These are phyloP conservation scores for Nakaseomyces sp. DNA, from an alignment of 1,139 yeast genomes.

Conservation along the genomic window DNA sequence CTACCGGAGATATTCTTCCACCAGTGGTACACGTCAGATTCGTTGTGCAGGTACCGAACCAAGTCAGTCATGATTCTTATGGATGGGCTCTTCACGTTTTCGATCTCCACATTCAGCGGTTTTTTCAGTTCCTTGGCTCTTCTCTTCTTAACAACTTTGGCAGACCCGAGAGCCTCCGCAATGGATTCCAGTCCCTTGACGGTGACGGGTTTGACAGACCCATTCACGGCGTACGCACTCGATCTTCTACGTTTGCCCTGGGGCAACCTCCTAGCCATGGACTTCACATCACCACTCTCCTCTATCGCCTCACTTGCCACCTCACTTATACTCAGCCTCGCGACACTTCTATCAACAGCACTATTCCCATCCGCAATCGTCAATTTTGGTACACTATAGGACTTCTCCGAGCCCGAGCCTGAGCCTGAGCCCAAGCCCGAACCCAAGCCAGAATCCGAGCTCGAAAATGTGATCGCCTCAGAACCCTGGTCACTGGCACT, in stretches of 20 bases:
- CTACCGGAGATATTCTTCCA: neutral
- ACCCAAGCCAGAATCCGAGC: too few relatives aligned
- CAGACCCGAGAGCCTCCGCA: neutral
- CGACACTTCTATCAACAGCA: conserved; percentile 13
- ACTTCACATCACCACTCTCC: conserved; percentile 5
- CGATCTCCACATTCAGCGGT: neutral
- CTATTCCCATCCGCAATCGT: neutral
- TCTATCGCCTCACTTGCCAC: conserved; percentile 6
- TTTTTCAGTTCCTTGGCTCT: neutral
- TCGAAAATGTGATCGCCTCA: too few relatives aligned
- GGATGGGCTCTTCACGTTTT: neutral
- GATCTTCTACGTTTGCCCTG: conserved; percentile 32
- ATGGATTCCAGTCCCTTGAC: conserved; percentile 7
- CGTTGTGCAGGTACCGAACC: neutral
- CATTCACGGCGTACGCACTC: conserved; percentile 21
- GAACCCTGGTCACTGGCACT: too few relatives aligned
- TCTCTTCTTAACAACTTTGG: neutral
- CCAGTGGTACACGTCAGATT: neutral
- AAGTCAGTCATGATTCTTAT: neutral
- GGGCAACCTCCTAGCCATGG: conserved; percentile 5
- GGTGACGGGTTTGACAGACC: conserved; percentile 7
- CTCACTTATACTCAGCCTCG: conserved; percentile 25
- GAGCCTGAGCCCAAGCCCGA: too few relatives aligned
- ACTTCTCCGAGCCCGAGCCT: neutral
- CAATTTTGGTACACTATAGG: conserved; percentile 2